Conservation (phyloP, 768 basidiomycete genomes). For the Leucocoprinus sp. region DNA sequence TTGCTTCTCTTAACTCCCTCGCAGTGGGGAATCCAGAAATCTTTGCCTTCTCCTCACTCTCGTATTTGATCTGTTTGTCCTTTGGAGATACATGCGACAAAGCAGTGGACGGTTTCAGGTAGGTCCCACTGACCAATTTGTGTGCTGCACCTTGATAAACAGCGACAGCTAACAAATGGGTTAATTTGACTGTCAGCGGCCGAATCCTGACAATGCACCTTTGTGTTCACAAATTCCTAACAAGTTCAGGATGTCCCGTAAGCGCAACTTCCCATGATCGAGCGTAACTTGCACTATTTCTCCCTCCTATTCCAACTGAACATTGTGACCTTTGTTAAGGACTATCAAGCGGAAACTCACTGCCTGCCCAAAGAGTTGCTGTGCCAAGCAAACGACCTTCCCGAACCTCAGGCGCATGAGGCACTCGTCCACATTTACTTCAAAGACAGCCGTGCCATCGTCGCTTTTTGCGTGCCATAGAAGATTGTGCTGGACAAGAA, state of each 20-base stretch:
- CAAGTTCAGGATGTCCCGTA: constrained; percentile 55
- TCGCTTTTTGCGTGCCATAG: constrained; percentile 75
- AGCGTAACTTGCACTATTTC: constrained; percentile 71
- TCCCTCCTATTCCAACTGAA: constrained; percentile 42
- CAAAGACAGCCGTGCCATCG: constrained; percentile 68
- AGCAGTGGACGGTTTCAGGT: constrained; percentile 72
- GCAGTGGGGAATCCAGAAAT: constrained; percentile 72
- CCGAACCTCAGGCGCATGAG: constrained; percentile 78
- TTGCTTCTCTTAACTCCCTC: constrained; percentile 68
- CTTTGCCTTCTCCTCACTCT: constrained; percentile 68
- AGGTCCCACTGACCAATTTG: constrained; percentile 63
- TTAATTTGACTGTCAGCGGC: not conserved
- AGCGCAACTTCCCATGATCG: constrained; percentile 80
- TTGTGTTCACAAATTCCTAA: constrained; percentile 48
- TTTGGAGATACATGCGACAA: constrained; percentile 73
- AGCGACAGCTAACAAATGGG: constrained; percentile 16
- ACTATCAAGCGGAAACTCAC: constrained; percentile 35
- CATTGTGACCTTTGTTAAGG: not conserved
- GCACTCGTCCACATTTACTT: constrained; percentile 80
- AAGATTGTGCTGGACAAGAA: constrained; percentile 86
- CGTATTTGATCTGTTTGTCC: constrained; percentile 76
- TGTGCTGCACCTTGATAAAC: constrained; percentile 57
- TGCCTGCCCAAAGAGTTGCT: constrained; percentile 57
- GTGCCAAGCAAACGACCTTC: constrained; percentile 67
- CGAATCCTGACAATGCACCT: constrained; percentile 29